Base-by-base conservation (phyloP, 2,329 filamentous ascomycete species). In the Fusarium bulbicola region DNA sequence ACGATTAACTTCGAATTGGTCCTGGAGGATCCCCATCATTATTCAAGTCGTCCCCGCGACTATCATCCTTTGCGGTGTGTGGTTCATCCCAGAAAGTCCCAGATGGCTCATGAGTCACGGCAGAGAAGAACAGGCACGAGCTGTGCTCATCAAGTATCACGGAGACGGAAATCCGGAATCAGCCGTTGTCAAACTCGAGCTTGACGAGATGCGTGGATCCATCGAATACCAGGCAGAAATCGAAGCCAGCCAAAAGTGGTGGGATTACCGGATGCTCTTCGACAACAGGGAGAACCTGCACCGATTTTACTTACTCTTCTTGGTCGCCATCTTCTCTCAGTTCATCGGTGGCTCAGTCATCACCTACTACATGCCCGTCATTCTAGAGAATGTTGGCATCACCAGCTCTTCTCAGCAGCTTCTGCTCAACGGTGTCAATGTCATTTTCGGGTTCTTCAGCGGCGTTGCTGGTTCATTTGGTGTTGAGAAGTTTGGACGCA, bases 321-420 rank as follows among this genome's bases (percentile, higher is more conserved):
- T 62, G 14, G 40, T 58, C 8, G 50, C 59, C 2, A 58, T 62
- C 8, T 62, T 62, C 18, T 58, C 50, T 3, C 50, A 62, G 16
- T 62, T 57, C 1, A 57, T 45, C 16, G 40, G 59, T 9, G 42
- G 59, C 2, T 58, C 40, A 9, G 59, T 62, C 11, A 62, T 62
- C 6, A 46, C 59, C 10, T 62, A 62, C 21, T 62, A 62, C 18
- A 58, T 62, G 40, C 59, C 59, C 1, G 53, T 59, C 14, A 62
- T 62, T 46, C 26, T 62, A 2, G 52, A 62, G 18, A 59, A 46
- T 2, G 52, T 62, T n/a, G 59, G 59, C 10, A 63, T 63, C 11
- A 63, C 59, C 18, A 59, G 40, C 52, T 34, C 59, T n/a, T 63
- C 59, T 24, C 42, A 59, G 7, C 52, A 63, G 34, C 52, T 63